Percentiles rank a stretch among this genome's conserved stretches.
phyloP scores from a whole-genome alignment of 2,329 filamentous ascomycete species.

The Emergomyces pasteurianus region DNA sequence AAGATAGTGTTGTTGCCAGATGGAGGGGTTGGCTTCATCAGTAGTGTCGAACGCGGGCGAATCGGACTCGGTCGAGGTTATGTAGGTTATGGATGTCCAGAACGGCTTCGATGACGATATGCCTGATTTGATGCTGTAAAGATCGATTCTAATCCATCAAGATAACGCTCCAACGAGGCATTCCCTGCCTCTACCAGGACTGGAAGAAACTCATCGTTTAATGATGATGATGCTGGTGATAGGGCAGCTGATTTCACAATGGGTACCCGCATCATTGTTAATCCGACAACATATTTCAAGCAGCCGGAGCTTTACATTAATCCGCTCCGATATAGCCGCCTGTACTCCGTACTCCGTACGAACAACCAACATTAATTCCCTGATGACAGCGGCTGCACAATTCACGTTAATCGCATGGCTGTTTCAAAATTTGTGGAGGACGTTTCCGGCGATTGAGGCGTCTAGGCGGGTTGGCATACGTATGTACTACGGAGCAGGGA shows the following conservation, averaged over 20 bases:
- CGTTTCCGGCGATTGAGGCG: not conserved
- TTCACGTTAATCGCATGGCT: not conserved
- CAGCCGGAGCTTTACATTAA: not conserved
- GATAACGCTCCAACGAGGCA: not conserved
- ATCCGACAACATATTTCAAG: conserved; percentile 1
- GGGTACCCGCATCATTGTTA: not conserved
- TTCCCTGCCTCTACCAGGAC: not conserved
- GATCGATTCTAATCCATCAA: not conserved
- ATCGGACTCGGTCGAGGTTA: not conserved
- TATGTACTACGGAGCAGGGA: too few relatives aligned
- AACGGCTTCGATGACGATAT: not conserved
- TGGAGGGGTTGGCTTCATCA: not conserved
- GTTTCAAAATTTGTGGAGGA: not conserved
- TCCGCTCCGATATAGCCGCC: not conserved
- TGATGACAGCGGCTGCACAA: not conserved
- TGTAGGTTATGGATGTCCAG: not conserved
- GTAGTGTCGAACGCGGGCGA: not conserved
- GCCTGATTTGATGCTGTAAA: not conserved
- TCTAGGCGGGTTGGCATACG: not conserved
- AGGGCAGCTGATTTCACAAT: not conserved
- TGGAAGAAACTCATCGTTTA: not conserved
- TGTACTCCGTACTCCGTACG: too few relatives aligned
- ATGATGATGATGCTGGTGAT: not conserved
- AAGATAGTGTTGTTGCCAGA: not conserved
- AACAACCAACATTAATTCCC: too few relatives aligned